Percentiles rank a stretch among this genome's conserved stretches.
phyloP scores from a whole-genome alignment of 1,284 basidiomycete genomes.

The Inonotus obliquus region DNA sequence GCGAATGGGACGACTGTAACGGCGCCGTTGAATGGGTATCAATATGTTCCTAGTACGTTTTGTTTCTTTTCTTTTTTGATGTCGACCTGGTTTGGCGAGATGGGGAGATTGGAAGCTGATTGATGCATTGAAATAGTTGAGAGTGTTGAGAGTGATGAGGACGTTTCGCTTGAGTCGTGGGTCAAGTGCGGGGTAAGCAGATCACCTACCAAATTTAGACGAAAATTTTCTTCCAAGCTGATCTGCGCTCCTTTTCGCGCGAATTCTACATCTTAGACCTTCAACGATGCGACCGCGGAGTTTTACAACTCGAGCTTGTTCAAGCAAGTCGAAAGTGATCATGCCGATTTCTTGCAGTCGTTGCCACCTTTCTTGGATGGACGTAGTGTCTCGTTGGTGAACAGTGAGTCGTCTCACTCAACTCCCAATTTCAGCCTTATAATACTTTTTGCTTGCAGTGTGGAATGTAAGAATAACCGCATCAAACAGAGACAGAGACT shows the following conservation, averaged over 20 bases:
- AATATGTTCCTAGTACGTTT: constrained; percentile 25
- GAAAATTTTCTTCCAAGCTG: neutral
- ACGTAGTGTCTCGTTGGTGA: constrained; percentile 36
- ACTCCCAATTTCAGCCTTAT: neutral
- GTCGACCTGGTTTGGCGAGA: neutral
- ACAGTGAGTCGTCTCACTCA: constrained; percentile 32
- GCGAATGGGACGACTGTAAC: constrained; percentile 39
- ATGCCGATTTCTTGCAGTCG: constrained; percentile 38
- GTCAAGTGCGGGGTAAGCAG: constrained; percentile 33
- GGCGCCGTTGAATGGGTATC: constrained; percentile 38
- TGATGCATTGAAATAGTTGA: constrained; percentile 24
- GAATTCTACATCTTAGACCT: constrained; percentile 12
- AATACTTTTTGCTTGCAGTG: constrained; percentile 4
- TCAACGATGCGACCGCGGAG: constrained; percentile 16
- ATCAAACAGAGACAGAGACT: neutral
- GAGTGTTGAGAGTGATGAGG: constrained; percentile 36
- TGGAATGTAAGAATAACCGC: constrained; percentile 14
- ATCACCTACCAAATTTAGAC: neutral
- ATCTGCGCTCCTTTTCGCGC: neutral
- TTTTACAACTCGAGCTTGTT: constrained; percentile 32
- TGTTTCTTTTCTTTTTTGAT: too few species aligned
- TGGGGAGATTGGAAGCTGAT: too few species aligned
- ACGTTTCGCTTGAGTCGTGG: constrained; percentile 40
- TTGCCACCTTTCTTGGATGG: constrained; percentile 37
- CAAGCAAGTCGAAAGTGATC: constrained; percentile 28